Base-by-base conservation (phyloP, 2,329 filamentous ascomycete species). In the Nothomitra cinnamomea region DNA sequence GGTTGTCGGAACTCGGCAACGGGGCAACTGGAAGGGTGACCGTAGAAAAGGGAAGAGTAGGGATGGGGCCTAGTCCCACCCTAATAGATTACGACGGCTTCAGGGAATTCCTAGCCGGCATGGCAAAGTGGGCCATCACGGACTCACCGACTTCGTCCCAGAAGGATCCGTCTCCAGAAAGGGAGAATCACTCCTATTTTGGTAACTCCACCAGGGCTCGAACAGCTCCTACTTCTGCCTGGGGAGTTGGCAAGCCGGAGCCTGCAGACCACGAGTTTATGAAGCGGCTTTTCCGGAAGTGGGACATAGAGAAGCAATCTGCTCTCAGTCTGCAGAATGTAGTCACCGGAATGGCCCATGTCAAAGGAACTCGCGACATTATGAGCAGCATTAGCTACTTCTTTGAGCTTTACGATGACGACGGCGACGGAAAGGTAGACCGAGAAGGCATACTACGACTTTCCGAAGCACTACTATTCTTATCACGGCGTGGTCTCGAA, bases 351-450 rank as follows among this genome's bases (percentile, higher is more conserved):
- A 73, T 98, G 47, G 89, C 90, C 1, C 80, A 85, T 13, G 87
- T 98, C 62, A 96, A 95, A 66, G 90, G 92, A 7, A 88, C 85
- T 54, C 82, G 83, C 48, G 92, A 98, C 66, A 95, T 98, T 59
- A 95, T 98, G 90, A 87, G 87, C 28, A 92, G 86, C 55, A 96
- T 98, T 63, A 92, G 82, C 56, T 96, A 96, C 68, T 96, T 98
- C 67, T 98, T 98, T 61, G 87, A 95, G 62, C 78, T 98, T 0
- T 95, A 96, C 65, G 92, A 98, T 64, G 90, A 98, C 59, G 84
- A 90, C 61, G 78, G 81, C 1, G 88, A 95, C 64, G 92, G 92
- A 24, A 87, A 80, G 60, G 89, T 98, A 3, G 92, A 96, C 62
- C 80, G 92, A 10, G 92, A 98, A 67, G 92, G 92, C 4, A 98